These are phyloP conservation scores for Solanum bukasovii DNA, from an alignment of 257 asterid genomes.

Conservation along the genomic window DNA sequence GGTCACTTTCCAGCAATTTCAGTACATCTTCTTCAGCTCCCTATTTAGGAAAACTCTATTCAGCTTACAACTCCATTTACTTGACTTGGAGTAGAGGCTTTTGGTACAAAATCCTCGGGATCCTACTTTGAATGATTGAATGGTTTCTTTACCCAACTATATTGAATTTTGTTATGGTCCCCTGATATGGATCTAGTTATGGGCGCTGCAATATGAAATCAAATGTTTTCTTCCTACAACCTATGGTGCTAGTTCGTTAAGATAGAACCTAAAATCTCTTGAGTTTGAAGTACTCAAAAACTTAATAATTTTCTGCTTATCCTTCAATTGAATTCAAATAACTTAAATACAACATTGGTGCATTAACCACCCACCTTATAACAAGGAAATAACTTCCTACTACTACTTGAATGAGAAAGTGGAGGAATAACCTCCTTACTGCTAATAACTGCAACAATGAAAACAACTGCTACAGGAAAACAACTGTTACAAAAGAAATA, in stretches of 20 bases:
- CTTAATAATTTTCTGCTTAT: too few species aligned
- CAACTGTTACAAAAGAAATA: too few species aligned
- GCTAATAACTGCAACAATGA: not conserved
- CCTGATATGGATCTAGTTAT: too few species aligned
- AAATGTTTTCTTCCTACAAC: too few species aligned
- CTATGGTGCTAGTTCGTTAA: not conserved
- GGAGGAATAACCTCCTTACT: not conserved
- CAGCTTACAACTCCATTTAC: not conserved
- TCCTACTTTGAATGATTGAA: not conserved
- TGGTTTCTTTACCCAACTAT: not conserved
- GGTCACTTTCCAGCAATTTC: not conserved
- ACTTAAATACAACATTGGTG: too few species aligned
- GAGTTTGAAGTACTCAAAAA: too few species aligned
- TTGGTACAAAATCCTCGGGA: not conserved
- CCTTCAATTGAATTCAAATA: too few species aligned
- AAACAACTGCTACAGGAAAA: too few species aligned
- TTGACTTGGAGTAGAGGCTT: not conserved
- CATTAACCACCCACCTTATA: not conserved
- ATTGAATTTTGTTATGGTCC: not conserved
- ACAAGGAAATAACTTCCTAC: not conserved
- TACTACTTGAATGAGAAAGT: not conserved
- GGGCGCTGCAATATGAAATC: too few species aligned
- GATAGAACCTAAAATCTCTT: too few species aligned
- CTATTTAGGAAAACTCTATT: not conserved
- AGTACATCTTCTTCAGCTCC: not conserved